Conservation (phyloP, 2,329 filamentous ascomycete genomes). For the Cryphonectria japonica region DNA sequence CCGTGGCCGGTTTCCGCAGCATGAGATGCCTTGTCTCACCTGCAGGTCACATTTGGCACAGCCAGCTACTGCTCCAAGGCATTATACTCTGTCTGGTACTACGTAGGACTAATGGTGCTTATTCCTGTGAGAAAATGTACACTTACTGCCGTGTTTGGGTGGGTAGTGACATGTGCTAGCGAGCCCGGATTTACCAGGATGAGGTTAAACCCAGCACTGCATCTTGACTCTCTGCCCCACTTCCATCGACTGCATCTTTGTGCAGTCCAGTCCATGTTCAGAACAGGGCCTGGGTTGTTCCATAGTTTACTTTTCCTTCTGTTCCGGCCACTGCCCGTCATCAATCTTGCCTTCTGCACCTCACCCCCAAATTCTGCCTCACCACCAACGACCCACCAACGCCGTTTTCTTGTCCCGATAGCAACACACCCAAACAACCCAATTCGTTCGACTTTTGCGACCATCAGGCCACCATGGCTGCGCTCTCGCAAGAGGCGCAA, state of each 20-base stretch:
- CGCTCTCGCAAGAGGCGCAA: slow-evolving; percentile 28
- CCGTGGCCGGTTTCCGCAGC: slow-evolving; percentile 11
- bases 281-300: slow-evolving; percentile 1
- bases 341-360: slow-evolving; percentile 26
- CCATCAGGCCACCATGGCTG: slow-evolving; percentile 20
- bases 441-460: background rate
- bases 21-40: background rate
- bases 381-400: slow-evolving; percentile 20
- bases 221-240: background rate
- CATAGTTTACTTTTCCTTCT: slow-evolving; percentile 20
- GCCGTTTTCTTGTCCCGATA: background rate
- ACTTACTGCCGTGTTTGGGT: background rate
- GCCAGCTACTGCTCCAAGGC: too few species aligned
- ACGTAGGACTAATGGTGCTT: too few species aligned
- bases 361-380: slow-evolving; percentile 21
- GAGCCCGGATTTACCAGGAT: background rate
- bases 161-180: background rate
- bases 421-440: slow-evolving; percentile 1
- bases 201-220: background rate
- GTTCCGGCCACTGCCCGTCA: slow-evolving; percentile 20
- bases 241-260: slow-evolving; percentile 12
- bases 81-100: too few species aligned
- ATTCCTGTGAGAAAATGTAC: background rate
- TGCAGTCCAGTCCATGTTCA: slow-evolving; percentile 3
- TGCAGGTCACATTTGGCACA: background rate